phyloP scores from a whole-genome alignment of 2,329 filamentous ascomycete species.

The Tolypocladium tropicale region DNA sequence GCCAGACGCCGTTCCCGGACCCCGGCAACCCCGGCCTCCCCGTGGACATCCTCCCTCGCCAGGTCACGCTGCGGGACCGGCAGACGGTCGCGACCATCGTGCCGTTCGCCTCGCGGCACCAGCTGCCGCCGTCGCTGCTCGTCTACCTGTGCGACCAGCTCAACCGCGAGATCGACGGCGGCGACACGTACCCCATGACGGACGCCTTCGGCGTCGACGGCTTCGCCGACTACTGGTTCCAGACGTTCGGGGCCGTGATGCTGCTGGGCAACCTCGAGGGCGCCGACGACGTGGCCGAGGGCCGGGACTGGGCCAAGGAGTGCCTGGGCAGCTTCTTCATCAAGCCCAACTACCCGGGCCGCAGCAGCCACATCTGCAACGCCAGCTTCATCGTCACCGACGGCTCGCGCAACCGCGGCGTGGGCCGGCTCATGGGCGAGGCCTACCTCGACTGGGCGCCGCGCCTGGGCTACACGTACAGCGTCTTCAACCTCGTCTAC shows the following conservation, averaged over 20 bases:
- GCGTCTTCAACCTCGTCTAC: constrained; percentile 89
- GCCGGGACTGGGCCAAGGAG: constrained; percentile 66
- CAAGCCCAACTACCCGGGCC: constrained; percentile 86
- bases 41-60: constrained; percentile 56
- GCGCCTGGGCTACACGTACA: constrained; percentile 78
- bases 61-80: constrained; percentile 74
- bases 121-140: constrained; percentile 67
- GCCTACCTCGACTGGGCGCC: constrained; percentile 69
- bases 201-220: constrained; percentile 62
- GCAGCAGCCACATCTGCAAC: constrained; percentile 87
- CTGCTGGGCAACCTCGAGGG: constrained; percentile 64
- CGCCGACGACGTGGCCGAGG: constrained; percentile 45
- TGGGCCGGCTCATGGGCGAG: constrained; percentile 67
- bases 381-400: constrained; percentile 69
- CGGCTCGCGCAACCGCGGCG: constrained; percentile 61
- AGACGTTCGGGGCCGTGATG: constrained; percentile 84
- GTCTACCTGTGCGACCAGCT: constrained; percentile 74
- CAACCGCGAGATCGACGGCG: constrained; percentile 83
- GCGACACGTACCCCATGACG: constrained; percentile 85
- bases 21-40: constrained; percentile 54
- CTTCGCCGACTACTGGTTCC: constrained; percentile 83
- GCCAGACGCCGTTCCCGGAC: constrained; percentile 54
- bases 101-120: constrained; percentile 65
- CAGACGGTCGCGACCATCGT: constrained; percentile 76
- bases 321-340: constrained; percentile 90